Base-by-base conservation (phyloP, 139 green algal genomes). In the Yamagishiella unicocca region DNA sequence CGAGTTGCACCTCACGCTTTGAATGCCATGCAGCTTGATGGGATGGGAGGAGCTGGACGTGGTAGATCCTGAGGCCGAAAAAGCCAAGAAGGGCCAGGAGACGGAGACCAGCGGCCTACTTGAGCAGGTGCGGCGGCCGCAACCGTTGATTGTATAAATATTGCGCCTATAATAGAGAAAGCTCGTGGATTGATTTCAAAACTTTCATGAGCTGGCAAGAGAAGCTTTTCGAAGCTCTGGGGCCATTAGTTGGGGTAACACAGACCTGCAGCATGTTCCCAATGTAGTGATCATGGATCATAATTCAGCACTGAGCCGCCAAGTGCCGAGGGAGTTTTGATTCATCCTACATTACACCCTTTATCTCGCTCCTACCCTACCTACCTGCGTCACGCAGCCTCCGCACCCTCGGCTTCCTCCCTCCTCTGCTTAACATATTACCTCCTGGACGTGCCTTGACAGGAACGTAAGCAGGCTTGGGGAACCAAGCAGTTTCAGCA, bases 401-500 rank as follows among this genome's bases (percentile, higher is more conserved):
- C n/a, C n/a, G n/a, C n/a, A n/a, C n/a, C n/a, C 50, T 58, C 50
- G 12, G 12, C 50, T 58, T 58, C 50, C 50, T 12, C 50, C 17
- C 21, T 31, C 22, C 61, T 29, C 21, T 12, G 61, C 29, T 68
- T n/a, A 68, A 19, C 61, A 24, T 31, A n/a, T 31, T 24, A 68
- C 61, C 61, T 68, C 64, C 33, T n/a, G n/a, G n/a, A n/a, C n/a
- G n/a, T n/a, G n/a, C n/a, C n/a, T n/a, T n/a, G 7, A 37, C 87
- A 93, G 90, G 84, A 90, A 73, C 78, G 90, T 29, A 93, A 93
- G 53, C 87, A 93, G 54, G 87, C 84, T 6, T 93, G 90, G 90
- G 87, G 90, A 55, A 90, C 87, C 24, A 90, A 90, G 73, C 90
- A 93, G 87, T 93, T 93, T 45, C 90, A 93, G 72, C 90, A 92